Conservation (phyloP, 257 asterid genomes). For the Nemophila menziesii region DNA sequence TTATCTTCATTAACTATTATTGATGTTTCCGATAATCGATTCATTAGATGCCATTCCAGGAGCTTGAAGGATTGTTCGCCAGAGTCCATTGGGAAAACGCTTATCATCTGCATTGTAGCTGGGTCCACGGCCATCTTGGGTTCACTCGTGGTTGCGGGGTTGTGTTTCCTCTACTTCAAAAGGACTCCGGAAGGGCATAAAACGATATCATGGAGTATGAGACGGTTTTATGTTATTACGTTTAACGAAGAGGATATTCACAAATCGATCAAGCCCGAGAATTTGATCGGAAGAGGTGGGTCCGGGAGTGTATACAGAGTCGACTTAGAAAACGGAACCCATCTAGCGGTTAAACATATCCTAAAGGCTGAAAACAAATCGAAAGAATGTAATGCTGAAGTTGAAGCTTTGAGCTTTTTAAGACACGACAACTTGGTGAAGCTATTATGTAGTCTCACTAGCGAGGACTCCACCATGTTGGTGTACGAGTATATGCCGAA, state of each 20-base stretch:
- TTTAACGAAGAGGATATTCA: slow-evolving; percentile 6
- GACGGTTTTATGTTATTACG: slow-evolving; percentile 3
- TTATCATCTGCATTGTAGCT: background rate
- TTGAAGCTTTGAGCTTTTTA: slow-evolving; percentile 8
- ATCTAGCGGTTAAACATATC: slow-evolving; percentile 6
- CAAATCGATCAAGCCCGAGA: slow-evolving; percentile 1
- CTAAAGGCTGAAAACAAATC: background rate
- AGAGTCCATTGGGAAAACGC: slow-evolving; percentile 1
- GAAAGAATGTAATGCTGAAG: slow-evolving; percentile 4
- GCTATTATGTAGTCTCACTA: slow-evolving; percentile 6
- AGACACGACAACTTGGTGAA: slow-evolving; percentile 12
- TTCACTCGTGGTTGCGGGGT: slow-evolving; percentile 1
- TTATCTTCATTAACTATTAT: slow-evolving; percentile 16
- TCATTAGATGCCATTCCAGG: slow-evolving; percentile 6
- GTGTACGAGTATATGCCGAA: slow-evolving; percentile 13
- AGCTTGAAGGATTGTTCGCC: background rate
- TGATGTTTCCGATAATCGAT: slow-evolving; percentile 15
- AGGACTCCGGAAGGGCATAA: background rate
- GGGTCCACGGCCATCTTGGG: background rate
- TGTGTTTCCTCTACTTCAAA: background rate
- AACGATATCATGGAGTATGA: slow-evolving; percentile 5
- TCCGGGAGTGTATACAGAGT: slow-evolving; percentile 8
- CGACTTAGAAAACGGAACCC: background rate
- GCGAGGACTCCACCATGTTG: slow-evolving; percentile 8
- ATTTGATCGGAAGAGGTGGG: slow-evolving; percentile 7